These are phyloP conservation scores for Arachnopeziza araneosa DNA, from an alignment of 2,329 filamentous ascomycete species.

Conservation along the genomic window DNA sequence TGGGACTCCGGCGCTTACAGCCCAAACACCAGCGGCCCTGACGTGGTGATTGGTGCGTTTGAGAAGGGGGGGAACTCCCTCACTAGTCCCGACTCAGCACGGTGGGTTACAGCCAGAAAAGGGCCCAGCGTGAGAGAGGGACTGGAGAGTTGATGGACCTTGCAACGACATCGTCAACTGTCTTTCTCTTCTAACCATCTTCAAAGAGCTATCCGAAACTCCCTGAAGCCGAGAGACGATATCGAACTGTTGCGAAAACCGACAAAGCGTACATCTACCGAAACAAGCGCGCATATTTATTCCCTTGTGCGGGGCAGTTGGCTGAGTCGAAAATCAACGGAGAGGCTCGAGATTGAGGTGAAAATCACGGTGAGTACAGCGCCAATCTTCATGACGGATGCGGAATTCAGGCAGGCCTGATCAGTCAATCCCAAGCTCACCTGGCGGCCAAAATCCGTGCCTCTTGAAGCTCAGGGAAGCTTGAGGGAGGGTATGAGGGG, in stretches of 20 bases:
- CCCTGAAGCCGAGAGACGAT: no score
- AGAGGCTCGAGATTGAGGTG: background rate
- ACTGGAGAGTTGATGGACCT: no score
- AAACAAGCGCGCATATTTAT: background rate
- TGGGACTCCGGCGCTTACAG: constrained; percentile 10
- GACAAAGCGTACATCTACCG: background rate
- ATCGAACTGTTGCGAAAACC: no score
- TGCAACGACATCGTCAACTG: no score
- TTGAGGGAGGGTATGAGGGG: background rate
- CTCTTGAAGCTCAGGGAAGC: background rate
- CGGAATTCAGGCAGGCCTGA: background rate
- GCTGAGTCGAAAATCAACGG: background rate
- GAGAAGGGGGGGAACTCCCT: background rate
- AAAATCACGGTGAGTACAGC: background rate
- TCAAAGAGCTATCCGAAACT: no score
- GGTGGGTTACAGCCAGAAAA: background rate
- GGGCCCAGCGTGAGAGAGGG: background rate
- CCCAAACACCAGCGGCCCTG: constrained; percentile 1
- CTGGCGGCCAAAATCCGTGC: background rate
- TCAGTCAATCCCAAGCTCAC: background rate
- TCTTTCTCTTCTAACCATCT: background rate
- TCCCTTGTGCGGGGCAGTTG: background rate
- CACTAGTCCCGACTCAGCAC: background rate
- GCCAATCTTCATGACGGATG: background rate
- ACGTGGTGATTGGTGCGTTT: background rate